phyloP scores from a whole-genome alignment of 345 rosid species.

The Kernera saxatilis region DNA sequence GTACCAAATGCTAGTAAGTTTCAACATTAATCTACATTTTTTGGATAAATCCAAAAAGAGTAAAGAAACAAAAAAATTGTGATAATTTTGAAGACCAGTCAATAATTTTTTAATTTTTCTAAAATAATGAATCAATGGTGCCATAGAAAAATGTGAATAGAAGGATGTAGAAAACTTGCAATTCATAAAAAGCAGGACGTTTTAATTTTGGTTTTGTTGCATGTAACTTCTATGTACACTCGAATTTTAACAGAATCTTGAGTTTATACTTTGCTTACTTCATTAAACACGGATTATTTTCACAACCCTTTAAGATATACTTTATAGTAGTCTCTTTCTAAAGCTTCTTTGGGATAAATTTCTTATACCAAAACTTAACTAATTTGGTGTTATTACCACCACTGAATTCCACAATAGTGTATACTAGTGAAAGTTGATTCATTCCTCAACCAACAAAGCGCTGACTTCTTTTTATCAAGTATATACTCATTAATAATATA shows the following conservation, averaged over 20 bases:
- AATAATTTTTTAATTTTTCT: too few species aligned
- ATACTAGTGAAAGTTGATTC: conserved; percentile 21
- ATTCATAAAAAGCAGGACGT: background rate
- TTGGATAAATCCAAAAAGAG: too few species aligned
- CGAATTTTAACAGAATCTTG: too few species aligned
- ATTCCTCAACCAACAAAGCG: background rate
- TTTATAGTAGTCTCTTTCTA: background rate
- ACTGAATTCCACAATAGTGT: background rate
- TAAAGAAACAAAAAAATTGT: too few species aligned
- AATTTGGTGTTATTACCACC: background rate
- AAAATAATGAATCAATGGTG: background rate
- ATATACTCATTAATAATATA: background rate
- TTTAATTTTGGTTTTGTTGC: background rate
- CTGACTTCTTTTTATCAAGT: conserved; percentile 1
- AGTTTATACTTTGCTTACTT: background rate
- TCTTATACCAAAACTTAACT: background rate
- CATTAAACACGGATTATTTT: too few species aligned
- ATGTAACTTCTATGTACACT: too few species aligned
- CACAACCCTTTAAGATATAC: background rate
- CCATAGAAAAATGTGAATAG: background rate
- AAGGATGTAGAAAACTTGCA: background rate
- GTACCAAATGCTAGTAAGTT: too few species aligned
- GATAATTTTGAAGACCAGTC: too few species aligned
- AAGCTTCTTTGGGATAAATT: background rate
- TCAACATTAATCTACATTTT: too few species aligned